These are phyloP conservation scores for Tricholoma hemisulphureum DNA, from an alignment of 768 basidiomycete species.

Conservation along the genomic window DNA sequence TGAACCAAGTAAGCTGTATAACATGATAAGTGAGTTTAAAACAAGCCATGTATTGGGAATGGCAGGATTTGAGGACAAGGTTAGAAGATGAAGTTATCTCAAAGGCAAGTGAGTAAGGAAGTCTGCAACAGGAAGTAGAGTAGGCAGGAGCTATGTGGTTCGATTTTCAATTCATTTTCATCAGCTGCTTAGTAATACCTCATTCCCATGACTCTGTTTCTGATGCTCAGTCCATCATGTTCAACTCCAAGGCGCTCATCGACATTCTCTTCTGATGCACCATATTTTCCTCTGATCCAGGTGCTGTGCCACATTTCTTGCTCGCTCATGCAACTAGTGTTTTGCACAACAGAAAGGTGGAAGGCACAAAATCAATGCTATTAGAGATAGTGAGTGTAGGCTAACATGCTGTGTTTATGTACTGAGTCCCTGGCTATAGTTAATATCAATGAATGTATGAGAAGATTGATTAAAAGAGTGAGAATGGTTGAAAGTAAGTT, in stretches of 20 bases:
- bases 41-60: too few relatives aligned
- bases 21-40: too few relatives aligned
- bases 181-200: neutral
- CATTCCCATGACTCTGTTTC: neutral
- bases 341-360: neutral
- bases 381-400: neutral
- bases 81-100: too few relatives aligned
- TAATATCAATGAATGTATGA: neutral
- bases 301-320: neutral
- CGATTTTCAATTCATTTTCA: neutral
- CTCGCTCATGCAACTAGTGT: neutral
- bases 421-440: neutral
- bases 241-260: neutral
- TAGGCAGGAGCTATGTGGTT: neutral
- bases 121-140: too few relatives aligned
- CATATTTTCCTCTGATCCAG: neutral
- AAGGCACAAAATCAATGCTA: neutral
- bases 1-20: too few relatives aligned
- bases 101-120: too few relatives aligned
- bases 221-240: neutral
- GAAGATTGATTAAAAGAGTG: neutral
- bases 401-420: neutral
- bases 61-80: too few relatives aligned
- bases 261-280: neutral
- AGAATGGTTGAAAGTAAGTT: neutral